Conservation (phyloP, 1,284 basidiomycete genomes). For the Hortiboletus rubellus region DNA sequence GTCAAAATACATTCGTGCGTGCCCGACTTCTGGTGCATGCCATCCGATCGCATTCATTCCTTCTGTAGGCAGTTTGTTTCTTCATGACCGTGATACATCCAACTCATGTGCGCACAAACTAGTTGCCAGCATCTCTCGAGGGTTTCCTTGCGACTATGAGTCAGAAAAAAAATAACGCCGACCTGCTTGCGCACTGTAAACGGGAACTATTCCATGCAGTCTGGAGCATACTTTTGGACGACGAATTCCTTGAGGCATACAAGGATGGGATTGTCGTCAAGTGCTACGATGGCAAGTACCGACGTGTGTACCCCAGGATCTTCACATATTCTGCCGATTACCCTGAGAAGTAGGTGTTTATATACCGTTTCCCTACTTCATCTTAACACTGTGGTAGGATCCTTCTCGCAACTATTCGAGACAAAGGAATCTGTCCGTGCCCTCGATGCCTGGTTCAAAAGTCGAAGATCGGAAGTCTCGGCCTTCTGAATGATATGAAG, state of each 20-base stretch:
- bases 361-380: not conserved
- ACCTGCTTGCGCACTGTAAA: constrained; percentile 30
- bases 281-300: constrained; percentile 30
- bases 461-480: not conserved
- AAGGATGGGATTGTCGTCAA: constrained; percentile 30
- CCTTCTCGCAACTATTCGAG: constrained; percentile 36
- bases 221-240: constrained; percentile 32
- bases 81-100: no score
- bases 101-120: no score
- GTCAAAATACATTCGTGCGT: constrained; percentile 3
- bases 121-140: constrained; percentile 13
- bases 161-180: constrained; percentile 15
- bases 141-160: not conserved
- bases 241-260: constrained; percentile 36
- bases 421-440: constrained; percentile 36
- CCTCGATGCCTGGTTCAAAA: constrained; percentile 35
- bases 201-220: constrained; percentile 37
- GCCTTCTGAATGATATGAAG: not conserved
- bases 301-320: constrained; percentile 2
- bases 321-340: constrained; percentile 8
- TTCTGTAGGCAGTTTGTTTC: constrained; percentile 20
- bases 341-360: constrained; percentile 1
- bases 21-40: constrained; percentile 14
- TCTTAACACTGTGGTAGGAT: constrained; percentile 20
- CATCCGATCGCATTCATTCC: constrained; percentile 40